phyloP scores from a whole-genome alignment of 2,329 filamentous ascomycete species.

The Tolypocladium cylindrosporum region DNA sequence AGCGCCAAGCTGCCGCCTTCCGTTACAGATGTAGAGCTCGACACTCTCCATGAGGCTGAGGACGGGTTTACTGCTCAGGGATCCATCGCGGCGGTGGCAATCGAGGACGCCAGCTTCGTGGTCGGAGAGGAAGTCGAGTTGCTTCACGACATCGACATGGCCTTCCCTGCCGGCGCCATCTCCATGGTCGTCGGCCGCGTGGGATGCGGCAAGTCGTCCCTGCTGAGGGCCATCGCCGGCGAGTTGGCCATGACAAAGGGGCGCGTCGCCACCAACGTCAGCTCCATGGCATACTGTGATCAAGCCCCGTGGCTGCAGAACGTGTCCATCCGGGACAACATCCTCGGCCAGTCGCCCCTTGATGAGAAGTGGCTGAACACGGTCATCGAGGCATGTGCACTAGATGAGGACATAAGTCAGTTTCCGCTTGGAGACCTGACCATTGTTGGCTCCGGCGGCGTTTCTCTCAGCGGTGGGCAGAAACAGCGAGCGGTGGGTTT shows the following conservation, averaged over 20 bases:
- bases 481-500: conserved; percentile 27
- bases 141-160: neutral
- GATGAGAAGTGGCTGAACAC: conserved; percentile 18
- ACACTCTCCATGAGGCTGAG: neutral
- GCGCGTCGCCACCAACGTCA: neutral
- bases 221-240: neutral
- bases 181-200: neutral
- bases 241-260: neutral
- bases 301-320: neutral
- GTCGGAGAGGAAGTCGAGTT: neutral
- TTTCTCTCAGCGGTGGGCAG: conserved; percentile 33
- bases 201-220: neutral
- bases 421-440: conserved; percentile 23
- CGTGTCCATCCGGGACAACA: neutral
- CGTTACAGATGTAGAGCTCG: neutral
- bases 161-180: neutral
- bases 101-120: neutral
- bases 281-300: neutral
- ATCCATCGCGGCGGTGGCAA: neutral
- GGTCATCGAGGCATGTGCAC: conserved; percentile 21
- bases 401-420: conserved; percentile 22
- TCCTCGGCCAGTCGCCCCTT: conserved; percentile 4
- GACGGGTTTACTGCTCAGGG: neutral
- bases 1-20: neutral
- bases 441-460: conserved; percentile 28